Evolutionary conservation across 805 yeast genomes (phyloP).

Genomic region (Ogataea pilisensis): DNA sequence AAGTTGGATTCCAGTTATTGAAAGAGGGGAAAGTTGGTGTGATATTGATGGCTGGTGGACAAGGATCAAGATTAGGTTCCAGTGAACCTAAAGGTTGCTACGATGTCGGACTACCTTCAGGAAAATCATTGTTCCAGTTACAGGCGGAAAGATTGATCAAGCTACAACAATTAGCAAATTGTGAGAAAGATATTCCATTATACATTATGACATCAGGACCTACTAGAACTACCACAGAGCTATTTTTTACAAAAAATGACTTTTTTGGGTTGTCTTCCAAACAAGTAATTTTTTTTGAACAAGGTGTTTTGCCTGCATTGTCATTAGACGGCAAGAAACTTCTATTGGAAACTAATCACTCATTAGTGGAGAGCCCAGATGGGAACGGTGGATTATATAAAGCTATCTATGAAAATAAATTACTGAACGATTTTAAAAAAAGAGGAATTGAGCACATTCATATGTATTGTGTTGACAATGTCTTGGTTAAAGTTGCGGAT

Average conservation of each 20-base stretch:
- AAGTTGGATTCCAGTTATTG: slow-evolving; percentile 64
- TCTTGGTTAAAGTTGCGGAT: slow-evolving; percentile 87
- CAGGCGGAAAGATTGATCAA: slow-evolving; percentile 82
- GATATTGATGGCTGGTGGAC: slow-evolving; percentile 96
- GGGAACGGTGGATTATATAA: slow-evolving; percentile 97
- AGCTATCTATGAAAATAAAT: slow-evolving; percentile 62
- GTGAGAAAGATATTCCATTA: slow-evolving; percentile 53
- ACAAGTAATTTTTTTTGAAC: slow-evolving; percentile 81
- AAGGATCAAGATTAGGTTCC: slow-evolving; percentile 93
- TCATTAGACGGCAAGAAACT: slow-evolving; percentile 64
- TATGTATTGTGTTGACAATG: slow-evolving; percentile 96
- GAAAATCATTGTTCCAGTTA: slow-evolving; percentile 80
- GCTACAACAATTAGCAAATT: slow-evolving; percentile 53
- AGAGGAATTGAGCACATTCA: slow-evolving; percentile 85
- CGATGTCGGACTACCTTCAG: slow-evolving; percentile 79
- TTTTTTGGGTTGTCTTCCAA: slow-evolving; percentile 65
- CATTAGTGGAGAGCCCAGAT: slow-evolving; percentile 85
- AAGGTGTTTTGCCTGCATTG: slow-evolving; percentile 93
- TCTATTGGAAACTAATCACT: slow-evolving; percentile 50
- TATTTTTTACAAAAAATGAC: slow-evolving; percentile 54
- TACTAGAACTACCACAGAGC: slow-evolving; percentile 71
- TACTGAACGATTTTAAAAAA: slow-evolving; percentile 60
- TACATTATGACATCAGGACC: slow-evolving; percentile 95
- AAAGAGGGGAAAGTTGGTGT: slow-evolving; percentile 76
- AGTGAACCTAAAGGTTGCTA: slow-evolving; percentile 91